Evolutionary conservation across 208 protist genomes (phyloP), one percentile per base, ranked within the genome.

Genomic region (Ichthyophonus hoferi): DNA sequence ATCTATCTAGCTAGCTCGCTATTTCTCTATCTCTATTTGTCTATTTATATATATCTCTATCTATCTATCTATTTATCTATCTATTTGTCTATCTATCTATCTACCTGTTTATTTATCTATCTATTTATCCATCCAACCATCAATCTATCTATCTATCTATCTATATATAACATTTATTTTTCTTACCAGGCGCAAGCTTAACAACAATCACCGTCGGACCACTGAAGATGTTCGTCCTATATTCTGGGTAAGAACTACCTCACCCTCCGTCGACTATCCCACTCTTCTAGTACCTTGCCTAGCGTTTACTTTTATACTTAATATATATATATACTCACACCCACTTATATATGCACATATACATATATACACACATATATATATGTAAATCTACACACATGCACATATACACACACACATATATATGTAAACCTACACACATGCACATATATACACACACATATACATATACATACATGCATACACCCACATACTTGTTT

Each of bases 161-260:
- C 40, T 58, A 38, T 2, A 24, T 83, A 24, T 7, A 83, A 83
- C 79, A n/a, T 67, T 67, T 67, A 67, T 67, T 67, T n/a, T 24
- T 41, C 34, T 33, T 33, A 41, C 17, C 38, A 42, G 79, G 24
- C 82, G 40, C 35, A 86, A 43, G 58, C 1, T 87, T 41, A 39
- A 37, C 7, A 67, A 1, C 14, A 78, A 31, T 7, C 7, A 87
- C 7, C 84, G 7, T 76, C 58, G 84, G 39, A 33, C 34, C 7
- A 34, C 39, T 83, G 90, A 93, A 77, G 88, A 91, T 43, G 91
- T 93, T 78, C 89, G 88, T n/a, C 89, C 90, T 67, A 93, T 98
- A 43, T 98, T 97, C 92, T 98, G 96, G 96, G 2, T 76, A 77
- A 37, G 87, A 96, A 67, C 7, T 24, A 7, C 50, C 50, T 67